phyloP scores from a whole-genome alignment of 179 eudicot species.

The Pouteria campechiana region DNA sequence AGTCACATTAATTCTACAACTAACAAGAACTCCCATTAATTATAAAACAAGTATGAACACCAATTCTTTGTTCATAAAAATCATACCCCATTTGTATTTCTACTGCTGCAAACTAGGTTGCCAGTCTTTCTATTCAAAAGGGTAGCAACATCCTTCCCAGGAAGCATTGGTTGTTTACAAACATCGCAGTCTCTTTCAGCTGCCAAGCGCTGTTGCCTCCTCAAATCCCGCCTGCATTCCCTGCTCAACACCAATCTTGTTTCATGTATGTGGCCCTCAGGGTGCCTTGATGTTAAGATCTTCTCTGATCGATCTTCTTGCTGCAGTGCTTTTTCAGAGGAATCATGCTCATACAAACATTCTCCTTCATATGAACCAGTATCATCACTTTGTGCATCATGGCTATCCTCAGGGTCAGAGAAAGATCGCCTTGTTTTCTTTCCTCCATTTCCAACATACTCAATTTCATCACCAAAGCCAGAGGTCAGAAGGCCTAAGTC shows the following conservation, averaged over 20 bases:
- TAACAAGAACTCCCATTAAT: neutral
- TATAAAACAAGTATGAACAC: neutral
- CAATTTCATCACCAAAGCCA: slow-evolving; percentile 27
- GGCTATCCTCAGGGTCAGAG: slow-evolving; percentile 59
- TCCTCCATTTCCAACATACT: slow-evolving; percentile 15
- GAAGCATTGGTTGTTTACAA: slow-evolving; percentile 82
- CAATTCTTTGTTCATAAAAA: no score
- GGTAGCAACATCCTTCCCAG: slow-evolving; percentile 85
- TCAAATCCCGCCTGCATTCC: slow-evolving; percentile 46
- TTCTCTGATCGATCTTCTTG: slow-evolving; percentile 26
- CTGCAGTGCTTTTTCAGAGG: slow-evolving; percentile 57
- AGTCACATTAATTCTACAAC: neutral
- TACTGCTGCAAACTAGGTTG: slow-evolving; percentile 71
- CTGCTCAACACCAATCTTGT: slow-evolving; percentile 44
- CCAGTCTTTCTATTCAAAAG: slow-evolving; percentile 71
- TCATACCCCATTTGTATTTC: slow-evolving; percentile 85
- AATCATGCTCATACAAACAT: slow-evolving; percentile 43
- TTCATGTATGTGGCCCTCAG: slow-evolving; percentile 49
- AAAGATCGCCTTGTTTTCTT: slow-evolving; percentile 41
- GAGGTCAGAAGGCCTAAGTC: slow-evolving; percentile 38
- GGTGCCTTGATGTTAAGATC: slow-evolving; percentile 24
- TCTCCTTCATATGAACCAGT: no score
- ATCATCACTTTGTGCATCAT: slow-evolving; percentile 26
- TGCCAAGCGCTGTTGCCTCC: slow-evolving; percentile 47
- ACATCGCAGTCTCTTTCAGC: slow-evolving; percentile 75